phyloP scores from a whole-genome alignment of 78 protist genomes.

The Blattamonas nauphoetae region DNA sequence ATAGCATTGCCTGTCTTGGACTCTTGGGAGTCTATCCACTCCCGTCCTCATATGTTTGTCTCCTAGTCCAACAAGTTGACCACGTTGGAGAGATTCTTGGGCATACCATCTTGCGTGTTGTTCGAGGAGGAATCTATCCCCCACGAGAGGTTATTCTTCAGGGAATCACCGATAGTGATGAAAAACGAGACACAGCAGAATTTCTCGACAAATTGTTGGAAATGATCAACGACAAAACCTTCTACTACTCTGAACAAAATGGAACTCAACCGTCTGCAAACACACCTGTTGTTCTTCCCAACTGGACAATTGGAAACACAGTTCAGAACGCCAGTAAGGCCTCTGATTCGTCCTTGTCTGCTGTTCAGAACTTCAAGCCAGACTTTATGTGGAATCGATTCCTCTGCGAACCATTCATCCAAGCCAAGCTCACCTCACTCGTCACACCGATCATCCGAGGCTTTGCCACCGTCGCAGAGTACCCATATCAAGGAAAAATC shows the following conservation, averaged over 20 bases:
- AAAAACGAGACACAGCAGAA: background rate
- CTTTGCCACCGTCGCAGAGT: background rate
- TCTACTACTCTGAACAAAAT: background rate
- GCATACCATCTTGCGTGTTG: background rate
- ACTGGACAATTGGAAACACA: background rate
- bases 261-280: background rate
- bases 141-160: background rate
- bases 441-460: background rate
- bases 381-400: background rate
- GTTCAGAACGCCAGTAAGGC: background rate
- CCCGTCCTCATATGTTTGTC: too few relatives aligned
- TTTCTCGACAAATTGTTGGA: background rate
- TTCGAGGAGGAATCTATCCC: background rate
- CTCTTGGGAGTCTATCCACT: too few relatives aligned
- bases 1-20: too few relatives aligned
- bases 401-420: background rate
- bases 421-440: background rate
- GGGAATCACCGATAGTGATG: background rate
- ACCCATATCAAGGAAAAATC: background rate
- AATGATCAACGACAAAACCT: background rate
- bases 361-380: background rate
- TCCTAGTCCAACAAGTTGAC: too few relatives aligned
- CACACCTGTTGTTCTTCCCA: background rate
- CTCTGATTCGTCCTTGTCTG: background rate
- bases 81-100: background rate